Conservation (phyloP, 768 basidiomycete genomes). For the Termitomyces heimii region DNA sequence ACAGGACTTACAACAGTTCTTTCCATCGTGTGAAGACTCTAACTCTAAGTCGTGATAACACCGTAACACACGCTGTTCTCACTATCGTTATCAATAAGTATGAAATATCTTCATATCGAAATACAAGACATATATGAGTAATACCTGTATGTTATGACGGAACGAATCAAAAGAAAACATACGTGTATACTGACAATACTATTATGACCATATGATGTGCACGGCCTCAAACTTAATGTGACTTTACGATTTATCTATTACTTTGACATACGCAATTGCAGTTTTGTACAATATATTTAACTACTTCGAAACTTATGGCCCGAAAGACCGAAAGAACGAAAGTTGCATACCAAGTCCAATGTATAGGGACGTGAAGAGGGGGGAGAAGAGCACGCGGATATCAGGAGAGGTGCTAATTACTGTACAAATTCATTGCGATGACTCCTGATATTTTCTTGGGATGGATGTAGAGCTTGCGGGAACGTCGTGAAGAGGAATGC, state of each 20-base stretch:
- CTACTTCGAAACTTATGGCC: not conserved
- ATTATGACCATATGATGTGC: too few relatives aligned
- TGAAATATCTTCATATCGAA: too few relatives aligned
- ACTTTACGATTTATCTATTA: not conserved
- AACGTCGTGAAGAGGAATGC: conserved; percentile 21
- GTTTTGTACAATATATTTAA: not conserved
- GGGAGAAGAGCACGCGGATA: too few relatives aligned
- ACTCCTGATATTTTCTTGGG: conserved; percentile 13
- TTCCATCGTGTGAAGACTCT: not conserved
- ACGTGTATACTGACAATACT: not conserved
- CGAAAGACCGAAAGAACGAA: not conserved
- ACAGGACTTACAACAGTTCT: not conserved
- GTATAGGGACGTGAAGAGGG: too few relatives aligned
- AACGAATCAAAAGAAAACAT: not conserved
- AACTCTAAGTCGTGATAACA: not conserved
- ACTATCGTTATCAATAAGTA: too few relatives aligned
- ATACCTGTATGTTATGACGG: too few relatives aligned
- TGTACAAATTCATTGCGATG: conserved; percentile 9
- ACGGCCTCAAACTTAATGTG: not conserved
- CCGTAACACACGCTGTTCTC: not conserved
- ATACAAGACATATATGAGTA: too few relatives aligned
- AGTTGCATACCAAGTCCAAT: not conserved
- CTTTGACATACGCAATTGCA: not conserved
- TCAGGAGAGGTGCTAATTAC: not conserved
- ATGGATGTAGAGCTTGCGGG: conserved; percentile 13